Evolutionary conservation across 2,329 filamentous ascomycete genomes (phyloP).

Genomic region (Colletotrichum filicis): DNA sequence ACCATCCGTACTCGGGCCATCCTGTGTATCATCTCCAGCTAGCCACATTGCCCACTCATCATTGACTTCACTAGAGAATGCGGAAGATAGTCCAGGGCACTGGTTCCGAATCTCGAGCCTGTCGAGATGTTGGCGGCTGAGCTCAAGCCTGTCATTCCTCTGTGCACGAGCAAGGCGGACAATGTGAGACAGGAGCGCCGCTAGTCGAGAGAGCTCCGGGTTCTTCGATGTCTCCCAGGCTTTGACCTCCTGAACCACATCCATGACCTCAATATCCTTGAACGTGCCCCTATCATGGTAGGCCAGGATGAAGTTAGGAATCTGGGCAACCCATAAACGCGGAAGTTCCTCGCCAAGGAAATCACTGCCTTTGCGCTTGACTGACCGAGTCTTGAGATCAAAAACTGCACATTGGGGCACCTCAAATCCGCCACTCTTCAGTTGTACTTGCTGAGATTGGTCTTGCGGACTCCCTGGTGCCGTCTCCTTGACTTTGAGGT

Average conservation of each 20-base stretch:
- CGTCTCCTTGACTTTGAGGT: not conserved
- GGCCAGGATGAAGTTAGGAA: slow-evolving; percentile 52
- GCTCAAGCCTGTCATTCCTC: slow-evolving; percentile 14
- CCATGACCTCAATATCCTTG: slow-evolving; percentile 46
- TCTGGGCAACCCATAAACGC: slow-evolving; percentile 54
- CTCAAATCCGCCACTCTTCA: slow-evolving; percentile 37
- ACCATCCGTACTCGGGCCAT: not conserved
- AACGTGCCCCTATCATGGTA: slow-evolving; percentile 52
- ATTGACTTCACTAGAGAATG: slow-evolving; percentile 6
- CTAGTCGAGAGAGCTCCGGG: slow-evolving; percentile 44
- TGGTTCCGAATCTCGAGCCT: slow-evolving; percentile 11
- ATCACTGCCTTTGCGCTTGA: slow-evolving; percentile 39
- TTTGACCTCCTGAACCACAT: slow-evolving; percentile 44
- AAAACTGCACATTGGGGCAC: slow-evolving; percentile 49
- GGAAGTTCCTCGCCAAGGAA: slow-evolving; percentile 50
- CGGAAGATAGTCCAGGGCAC: not conserved
- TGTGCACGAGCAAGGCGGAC: slow-evolving; percentile 14
- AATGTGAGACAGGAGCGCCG: slow-evolving; percentile 37
- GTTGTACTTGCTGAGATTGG: not conserved
- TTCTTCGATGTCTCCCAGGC: slow-evolving; percentile 50
- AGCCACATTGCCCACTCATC: slow-evolving; percentile 15
- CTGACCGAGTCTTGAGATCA: slow-evolving; percentile 57
- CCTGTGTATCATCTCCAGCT: not conserved
- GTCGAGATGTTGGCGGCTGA: slow-evolving; percentile 4
- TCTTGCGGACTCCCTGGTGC: not conserved